Evolutionary conservation across 1,284 basidiomycete species (phyloP).

Genomic region (Naganishia sp.): DNA sequence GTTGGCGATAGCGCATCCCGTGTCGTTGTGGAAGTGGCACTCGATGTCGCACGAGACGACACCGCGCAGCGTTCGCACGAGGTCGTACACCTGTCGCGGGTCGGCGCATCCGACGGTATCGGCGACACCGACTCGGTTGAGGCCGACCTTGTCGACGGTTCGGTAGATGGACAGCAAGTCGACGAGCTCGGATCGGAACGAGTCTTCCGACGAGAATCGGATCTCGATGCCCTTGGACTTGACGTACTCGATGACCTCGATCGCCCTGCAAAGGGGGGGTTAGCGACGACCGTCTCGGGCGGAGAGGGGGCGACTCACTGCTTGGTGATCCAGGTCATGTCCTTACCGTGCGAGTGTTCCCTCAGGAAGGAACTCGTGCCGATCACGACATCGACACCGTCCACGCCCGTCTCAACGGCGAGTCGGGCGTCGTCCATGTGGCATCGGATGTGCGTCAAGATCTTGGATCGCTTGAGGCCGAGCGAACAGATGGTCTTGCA

Average conservation of each 20-base stretch:
- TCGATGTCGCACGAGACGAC: constrained; percentile 98
- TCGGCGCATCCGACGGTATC: constrained; percentile 99
- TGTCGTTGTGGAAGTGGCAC: constrained; percentile 98
- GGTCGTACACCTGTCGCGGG: constrained; percentile 97
- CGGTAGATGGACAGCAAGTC: constrained; percentile 98
- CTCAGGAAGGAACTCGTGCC: constrained; percentile 98
- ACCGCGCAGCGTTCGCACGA: constrained; percentile 92
- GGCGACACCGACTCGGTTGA: constrained; percentile 98
- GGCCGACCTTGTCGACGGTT: constrained; percentile 99
- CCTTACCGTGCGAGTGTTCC: constrained; percentile 99
- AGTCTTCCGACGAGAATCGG: constrained; percentile 99
- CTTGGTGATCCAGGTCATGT: constrained; percentile 99
- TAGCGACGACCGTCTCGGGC: constrained; percentile 9
- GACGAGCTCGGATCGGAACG: constrained; percentile 98
- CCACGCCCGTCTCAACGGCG: constrained; percentile 97
- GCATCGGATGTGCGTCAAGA: constrained; percentile 98
- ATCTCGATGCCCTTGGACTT: constrained; percentile 99
- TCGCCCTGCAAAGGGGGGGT: constrained; percentile 57
- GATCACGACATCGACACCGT: constrained; percentile 99
- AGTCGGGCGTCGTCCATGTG: constrained; percentile 99
- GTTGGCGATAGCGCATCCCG: constrained; percentile 90
- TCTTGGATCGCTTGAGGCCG: constrained; percentile 77
- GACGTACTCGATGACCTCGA: constrained; percentile 98
- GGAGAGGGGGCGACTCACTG: constrained; percentile 48
- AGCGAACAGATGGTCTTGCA: constrained; percentile 99